These are phyloP conservation scores for Xylariales sp. DNA, from an alignment of 2,329 filamentous ascomycete genomes.

Conservation along the genomic window DNA sequence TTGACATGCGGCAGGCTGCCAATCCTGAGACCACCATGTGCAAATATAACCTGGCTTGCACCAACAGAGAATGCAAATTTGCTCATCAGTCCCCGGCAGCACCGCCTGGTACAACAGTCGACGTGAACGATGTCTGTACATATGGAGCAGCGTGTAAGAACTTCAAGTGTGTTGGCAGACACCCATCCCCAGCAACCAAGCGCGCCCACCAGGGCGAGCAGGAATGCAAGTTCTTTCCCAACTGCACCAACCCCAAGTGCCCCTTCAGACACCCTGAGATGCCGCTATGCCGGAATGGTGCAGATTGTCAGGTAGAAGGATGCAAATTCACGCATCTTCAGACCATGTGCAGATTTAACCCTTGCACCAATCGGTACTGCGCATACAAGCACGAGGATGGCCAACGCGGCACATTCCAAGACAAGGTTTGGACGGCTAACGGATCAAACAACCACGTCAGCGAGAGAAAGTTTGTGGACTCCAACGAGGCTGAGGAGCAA, in stretches of 20 bases:
- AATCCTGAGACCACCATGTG: constrained; percentile 69
- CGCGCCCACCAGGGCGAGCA: constrained; percentile 74
- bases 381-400: constrained; percentile 88
- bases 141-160: constrained; percentile 95
- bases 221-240: constrained; percentile 87
- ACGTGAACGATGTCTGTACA: constrained; percentile 74
- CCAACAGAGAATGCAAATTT: constrained; percentile 84
- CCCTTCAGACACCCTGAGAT: constrained; percentile 85
- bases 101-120: constrained; percentile 70
- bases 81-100: constrained; percentile 93
- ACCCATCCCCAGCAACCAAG: constrained; percentile 85
- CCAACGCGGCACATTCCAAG: constrained; percentile 77
- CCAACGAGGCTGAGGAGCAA: constrained; percentile 63
- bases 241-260: constrained; percentile 84
- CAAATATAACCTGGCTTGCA: constrained; percentile 85
- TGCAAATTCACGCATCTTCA: constrained; percentile 90
- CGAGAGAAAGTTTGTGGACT: constrained; percentile 82
- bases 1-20: constrained; percentile 58
- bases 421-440: constrained; percentile 85
- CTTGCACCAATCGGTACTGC: constrained; percentile 85
- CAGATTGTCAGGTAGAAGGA: constrained; percentile 72
- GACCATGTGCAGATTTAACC: constrained; percentile 84
- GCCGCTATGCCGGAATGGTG: constrained; percentile 86
- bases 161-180: constrained; percentile 84
- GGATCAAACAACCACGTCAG: constrained; percentile 64